Percentiles rank a stretch among this genome's conserved stretches.
phyloP scores from a whole-genome alignment of 805 yeast genomes.

The Diddensiella transvaalensis region DNA sequence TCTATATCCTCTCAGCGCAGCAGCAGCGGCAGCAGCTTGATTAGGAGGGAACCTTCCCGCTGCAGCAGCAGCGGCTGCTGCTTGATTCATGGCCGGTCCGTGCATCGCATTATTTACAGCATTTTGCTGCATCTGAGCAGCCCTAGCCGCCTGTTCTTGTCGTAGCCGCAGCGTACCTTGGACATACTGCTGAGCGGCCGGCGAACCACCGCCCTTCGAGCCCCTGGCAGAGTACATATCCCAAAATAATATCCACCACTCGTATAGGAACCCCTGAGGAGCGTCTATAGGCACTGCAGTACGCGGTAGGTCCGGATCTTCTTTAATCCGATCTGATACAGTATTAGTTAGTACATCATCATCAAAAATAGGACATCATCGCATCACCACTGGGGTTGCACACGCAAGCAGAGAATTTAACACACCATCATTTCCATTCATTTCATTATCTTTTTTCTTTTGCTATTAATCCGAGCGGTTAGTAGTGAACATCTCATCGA shows the following conservation, averaged over 20 bases:
- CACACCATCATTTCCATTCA: constrained; percentile 12
- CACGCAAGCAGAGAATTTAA: not conserved
- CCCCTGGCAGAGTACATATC: constrained; percentile 83
- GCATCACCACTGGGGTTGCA: too few relatives aligned
- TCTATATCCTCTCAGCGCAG: constrained; percentile 3
- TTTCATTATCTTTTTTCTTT: constrained; percentile 15
- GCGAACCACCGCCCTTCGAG: constrained; percentile 53
- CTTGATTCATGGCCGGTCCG: constrained; percentile 22
- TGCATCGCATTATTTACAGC: constrained; percentile 31
- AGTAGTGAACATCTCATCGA: too few relatives aligned
- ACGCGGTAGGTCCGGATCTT: constrained; percentile 22
- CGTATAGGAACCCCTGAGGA: constrained; percentile 81
- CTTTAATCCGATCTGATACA: constrained; percentile 2
- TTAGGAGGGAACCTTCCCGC: constrained; percentile 8
- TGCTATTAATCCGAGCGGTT: too few relatives aligned
- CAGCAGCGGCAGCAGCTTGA: constrained; percentile 13
- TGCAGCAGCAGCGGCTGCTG: too few relatives aligned
- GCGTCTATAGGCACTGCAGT: constrained; percentile 54
- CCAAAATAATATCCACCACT: constrained; percentile 98
- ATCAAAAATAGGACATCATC: not conserved
- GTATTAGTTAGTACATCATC: not conserved
- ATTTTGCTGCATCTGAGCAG: constrained; percentile 35
- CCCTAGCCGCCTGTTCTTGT: constrained; percentile 41
- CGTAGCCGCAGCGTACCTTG: constrained; percentile 48
- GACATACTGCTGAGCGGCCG: constrained; percentile 66